Conservation (phyloP, 768 basidiomycete species). For the Ramaria rubella region DNA sequence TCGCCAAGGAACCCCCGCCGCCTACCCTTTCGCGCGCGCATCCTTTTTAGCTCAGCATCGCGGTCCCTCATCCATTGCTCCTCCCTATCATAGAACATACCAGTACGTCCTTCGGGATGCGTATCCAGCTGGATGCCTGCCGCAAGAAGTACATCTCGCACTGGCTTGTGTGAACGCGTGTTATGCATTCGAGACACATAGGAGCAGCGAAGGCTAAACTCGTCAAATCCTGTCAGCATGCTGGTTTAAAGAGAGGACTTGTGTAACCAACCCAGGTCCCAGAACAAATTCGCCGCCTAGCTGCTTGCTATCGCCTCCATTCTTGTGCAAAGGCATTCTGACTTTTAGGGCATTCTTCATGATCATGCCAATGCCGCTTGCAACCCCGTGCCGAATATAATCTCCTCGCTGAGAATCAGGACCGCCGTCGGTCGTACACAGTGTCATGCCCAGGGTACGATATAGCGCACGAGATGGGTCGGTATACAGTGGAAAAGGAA, state of each 20-base stretch:
- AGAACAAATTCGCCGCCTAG: constrained; percentile 88
- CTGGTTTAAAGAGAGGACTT: constrained; percentile 15
- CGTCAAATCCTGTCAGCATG: neutral
- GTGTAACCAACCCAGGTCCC: constrained; percentile 45
- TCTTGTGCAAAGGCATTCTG: constrained; percentile 78
- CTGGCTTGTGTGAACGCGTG: constrained; percentile 66
- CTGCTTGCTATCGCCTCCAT: constrained; percentile 68
- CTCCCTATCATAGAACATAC: constrained; percentile 19
- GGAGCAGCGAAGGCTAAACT: constrained; percentile 49
- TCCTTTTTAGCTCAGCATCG: constrained; percentile 29
- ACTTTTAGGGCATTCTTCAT: constrained; percentile 61
- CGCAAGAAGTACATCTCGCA: constrained; percentile 57
- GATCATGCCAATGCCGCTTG: constrained; percentile 70
- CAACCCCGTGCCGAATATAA: constrained; percentile 59
- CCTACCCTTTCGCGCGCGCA: constrained; percentile 25
- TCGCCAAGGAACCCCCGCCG: constrained; percentile 15
- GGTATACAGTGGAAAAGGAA: constrained; percentile 70
- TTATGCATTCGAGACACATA: constrained; percentile 85
- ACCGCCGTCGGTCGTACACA: constrained; percentile 38
- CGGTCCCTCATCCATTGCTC: constrained; percentile 35
- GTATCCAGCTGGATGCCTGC: constrained; percentile 38
- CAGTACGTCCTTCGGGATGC: constrained; percentile 5
- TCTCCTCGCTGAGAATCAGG: constrained; percentile 38
- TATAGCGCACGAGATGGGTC: constrained; percentile 70
- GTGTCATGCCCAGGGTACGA: constrained; percentile 68